These are phyloP conservation scores for Colletotrichum destructivum DNA, from an alignment of 2,329 filamentous ascomycete species.

Conservation along the genomic window DNA sequence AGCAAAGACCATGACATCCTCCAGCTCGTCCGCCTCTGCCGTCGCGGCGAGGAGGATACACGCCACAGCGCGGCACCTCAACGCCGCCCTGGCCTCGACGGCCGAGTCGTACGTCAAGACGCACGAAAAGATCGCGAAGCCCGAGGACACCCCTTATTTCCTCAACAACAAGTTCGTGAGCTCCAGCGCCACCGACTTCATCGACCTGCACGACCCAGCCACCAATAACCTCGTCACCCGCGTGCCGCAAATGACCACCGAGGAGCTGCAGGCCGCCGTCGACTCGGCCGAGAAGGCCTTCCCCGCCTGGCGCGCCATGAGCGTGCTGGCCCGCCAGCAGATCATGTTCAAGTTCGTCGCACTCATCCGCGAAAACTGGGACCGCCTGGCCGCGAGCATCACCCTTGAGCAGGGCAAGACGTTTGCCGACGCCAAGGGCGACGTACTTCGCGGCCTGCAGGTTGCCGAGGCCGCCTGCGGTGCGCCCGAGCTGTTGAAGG, in stretches of 20 bases:
- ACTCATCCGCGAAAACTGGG: slow-evolving; percentile 88
- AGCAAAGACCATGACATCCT: slow-evolving; percentile 44
- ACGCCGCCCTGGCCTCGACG: slow-evolving; percentile 67
- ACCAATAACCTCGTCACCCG: slow-evolving; percentile 89
- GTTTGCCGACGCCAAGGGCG: slow-evolving; percentile 84
- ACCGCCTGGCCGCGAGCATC: slow-evolving; percentile 86
- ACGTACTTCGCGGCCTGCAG: slow-evolving; percentile 86
- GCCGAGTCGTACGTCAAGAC: slow-evolving; percentile 76
- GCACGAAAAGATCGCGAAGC: slow-evolving; percentile 79
- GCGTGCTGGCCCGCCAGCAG: slow-evolving; percentile 81
- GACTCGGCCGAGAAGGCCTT: slow-evolving; percentile 84
- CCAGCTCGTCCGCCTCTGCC: slow-evolving; percentile 47
- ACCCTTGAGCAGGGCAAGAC: slow-evolving; percentile 93
- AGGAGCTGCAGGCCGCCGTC: slow-evolving; percentile 81
- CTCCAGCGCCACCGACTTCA: slow-evolving; percentile 79
- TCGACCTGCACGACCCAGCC: slow-evolving; percentile 85
- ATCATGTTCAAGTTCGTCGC: slow-evolving; percentile 91
- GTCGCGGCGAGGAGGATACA: slow-evolving; percentile 68
- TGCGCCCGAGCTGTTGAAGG: slow-evolving; percentile 86
- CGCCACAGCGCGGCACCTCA: slow-evolving; percentile 70
- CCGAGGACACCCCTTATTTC: slow-evolving; percentile 84
- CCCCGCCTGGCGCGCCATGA: slow-evolving; percentile 79
- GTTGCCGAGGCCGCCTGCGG: slow-evolving; percentile 87
- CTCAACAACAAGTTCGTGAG: slow-evolving; percentile 83
- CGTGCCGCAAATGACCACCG: slow-evolving; percentile 85